Base-by-base conservation (phyloP, 2,329 filamentous ascomycete genomes). In the Colletotrichum abscissum region DNA sequence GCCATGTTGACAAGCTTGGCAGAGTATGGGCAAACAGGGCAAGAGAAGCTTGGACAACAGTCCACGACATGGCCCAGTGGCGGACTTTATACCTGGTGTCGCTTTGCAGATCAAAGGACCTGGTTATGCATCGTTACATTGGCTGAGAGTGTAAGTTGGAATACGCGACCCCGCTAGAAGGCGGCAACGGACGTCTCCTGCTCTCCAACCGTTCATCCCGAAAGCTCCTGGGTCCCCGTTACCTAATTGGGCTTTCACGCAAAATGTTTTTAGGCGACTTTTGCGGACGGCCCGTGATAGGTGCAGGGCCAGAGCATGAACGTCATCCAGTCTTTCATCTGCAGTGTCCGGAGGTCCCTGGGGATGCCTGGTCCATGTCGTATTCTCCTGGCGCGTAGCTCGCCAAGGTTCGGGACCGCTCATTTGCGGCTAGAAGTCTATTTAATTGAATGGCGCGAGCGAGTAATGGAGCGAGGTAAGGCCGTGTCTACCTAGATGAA, bases 391-490 rank as follows among this genome's bases (percentile, higher is more conserved):
- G 30, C 33, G 33, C 54, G 30, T 16, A 22, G 35, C 54, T 65
- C 30, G 63, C 49, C 49, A 65, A 65, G 33, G 24, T 57, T 68
- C 56, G 62, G 46, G 16, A 6, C 4, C 22, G 62, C 46, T 65
- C 59, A 62, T 62, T 66, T 57, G 57, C n/a, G 26, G 24, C n/a
- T 55, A 63, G 33, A 66, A 5, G 67, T 66, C 28, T 73, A 62
- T 65, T 73, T 52, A 26, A 62, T 57, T 55, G n/a, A 63, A 28
- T 46, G 67, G 71, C 55, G 68, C 54, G 56, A 71, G 60, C 71
- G 67, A 73, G 60, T 42, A 71, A 73, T 70, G 67, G 46, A 70
- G 70, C 70, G 70, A 73, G 60, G 62, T 49, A 64, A 64, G 46
- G 42, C 42, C 70, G 65, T 5, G 22, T 59, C 55, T 59, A 49